A percentile compares a stretch with the other conserved stretches of the same genome.
phyloP scores from a whole-genome alignment of 1,139 yeast species.

The Arxiozyma heterogenica region DNA sequence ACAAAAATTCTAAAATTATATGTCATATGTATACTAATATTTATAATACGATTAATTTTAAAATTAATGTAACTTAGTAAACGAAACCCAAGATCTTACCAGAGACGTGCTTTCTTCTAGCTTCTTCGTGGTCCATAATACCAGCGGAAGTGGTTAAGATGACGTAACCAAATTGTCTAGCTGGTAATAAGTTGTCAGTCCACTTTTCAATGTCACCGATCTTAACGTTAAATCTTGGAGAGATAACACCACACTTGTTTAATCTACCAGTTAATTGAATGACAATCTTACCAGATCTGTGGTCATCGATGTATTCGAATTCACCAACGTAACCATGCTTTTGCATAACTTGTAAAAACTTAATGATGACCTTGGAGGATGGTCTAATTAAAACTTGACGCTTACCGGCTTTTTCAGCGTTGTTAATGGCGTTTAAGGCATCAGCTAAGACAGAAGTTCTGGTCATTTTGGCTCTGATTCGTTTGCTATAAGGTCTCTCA shows the following conservation, averaged over 20 bases:
- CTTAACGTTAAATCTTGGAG: slow-evolving; percentile 96
- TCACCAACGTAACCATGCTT: slow-evolving; percentile 98
- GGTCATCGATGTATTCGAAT: slow-evolving; percentile 97
- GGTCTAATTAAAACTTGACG: slow-evolving; percentile 99
- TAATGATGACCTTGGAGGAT: slow-evolving; percentile 95
- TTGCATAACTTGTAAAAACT: slow-evolving; percentile 95
- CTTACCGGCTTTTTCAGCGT: slow-evolving; percentile 99
- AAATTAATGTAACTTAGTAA: slow-evolving; percentile 40
- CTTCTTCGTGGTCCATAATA: slow-evolving; percentile 99
- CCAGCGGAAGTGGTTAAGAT: slow-evolving; percentile 98
- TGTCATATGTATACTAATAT: background rate
- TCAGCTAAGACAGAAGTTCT: slow-evolving; percentile 98
- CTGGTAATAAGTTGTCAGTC: slow-evolving; percentile 96
- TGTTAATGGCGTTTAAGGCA: slow-evolving; percentile 96
- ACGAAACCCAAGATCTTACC: slow-evolving; percentile 97
- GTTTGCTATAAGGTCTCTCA: slow-evolving; percentile 2
- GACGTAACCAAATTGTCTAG: slow-evolving; percentile 97
- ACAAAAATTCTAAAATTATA: slow-evolving; percentile 1
- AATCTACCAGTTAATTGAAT: slow-evolving; percentile 96
- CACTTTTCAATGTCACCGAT: slow-evolving; percentile 91
- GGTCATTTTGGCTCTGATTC: slow-evolving; percentile 52
- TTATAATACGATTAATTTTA: background rate
- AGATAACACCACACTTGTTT: slow-evolving; percentile 97
- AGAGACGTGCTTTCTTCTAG: slow-evolving; percentile 99
- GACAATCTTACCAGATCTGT: slow-evolving; percentile 97